Conservation (phyloP, 257 asterid genomes). For the Ballota nigra region DNA sequence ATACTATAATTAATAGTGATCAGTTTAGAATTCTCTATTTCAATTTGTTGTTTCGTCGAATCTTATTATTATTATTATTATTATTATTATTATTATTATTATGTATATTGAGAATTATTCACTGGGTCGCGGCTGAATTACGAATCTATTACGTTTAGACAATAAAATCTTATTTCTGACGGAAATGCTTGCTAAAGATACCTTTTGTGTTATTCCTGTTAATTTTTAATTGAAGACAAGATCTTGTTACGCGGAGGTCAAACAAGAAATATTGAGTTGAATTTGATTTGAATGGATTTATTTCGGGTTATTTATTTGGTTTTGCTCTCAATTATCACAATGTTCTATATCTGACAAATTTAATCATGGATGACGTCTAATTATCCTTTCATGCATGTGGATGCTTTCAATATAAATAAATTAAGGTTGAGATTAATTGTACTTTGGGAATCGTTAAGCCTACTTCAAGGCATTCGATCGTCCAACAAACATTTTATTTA, state of each 20-base stretch:
- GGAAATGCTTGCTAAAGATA: slow-evolving; percentile 26
- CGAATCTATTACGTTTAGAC: slow-evolving; percentile 23
- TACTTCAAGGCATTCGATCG: slow-evolving; percentile 28
- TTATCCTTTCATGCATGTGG: slow-evolving; percentile 41
- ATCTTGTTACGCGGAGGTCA: slow-evolving; percentile 52
- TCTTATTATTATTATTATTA: no score
- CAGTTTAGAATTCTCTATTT: not conserved
- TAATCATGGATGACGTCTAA: slow-evolving; percentile 32
- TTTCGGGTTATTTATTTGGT: slow-evolving; percentile 13
- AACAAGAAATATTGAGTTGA: slow-evolving; percentile 38
- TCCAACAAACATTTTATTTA: slow-evolving; percentile 11
- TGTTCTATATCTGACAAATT: slow-evolving; percentile 23
- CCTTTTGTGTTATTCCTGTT: slow-evolving; percentile 23
- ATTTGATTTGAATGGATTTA: slow-evolving; percentile 12
- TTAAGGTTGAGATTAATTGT: slow-evolving; percentile 24
- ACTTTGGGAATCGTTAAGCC: slow-evolving; percentile 36
- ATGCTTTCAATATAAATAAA: slow-evolving; percentile 24
- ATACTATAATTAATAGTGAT: not conserved
- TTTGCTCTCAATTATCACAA: slow-evolving; percentile 7
- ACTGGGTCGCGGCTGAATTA: not conserved
- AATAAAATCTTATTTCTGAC: slow-evolving; percentile 27
- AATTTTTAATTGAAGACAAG: slow-evolving; percentile 30
- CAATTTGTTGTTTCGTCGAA: not conserved
- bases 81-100: no score
- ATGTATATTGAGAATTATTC: not conserved